These are phyloP conservation scores for Bolboschoenoplectus hybrid DNA, from an alignment of 202 grass and related monocot species.

Conservation along the genomic window DNA sequence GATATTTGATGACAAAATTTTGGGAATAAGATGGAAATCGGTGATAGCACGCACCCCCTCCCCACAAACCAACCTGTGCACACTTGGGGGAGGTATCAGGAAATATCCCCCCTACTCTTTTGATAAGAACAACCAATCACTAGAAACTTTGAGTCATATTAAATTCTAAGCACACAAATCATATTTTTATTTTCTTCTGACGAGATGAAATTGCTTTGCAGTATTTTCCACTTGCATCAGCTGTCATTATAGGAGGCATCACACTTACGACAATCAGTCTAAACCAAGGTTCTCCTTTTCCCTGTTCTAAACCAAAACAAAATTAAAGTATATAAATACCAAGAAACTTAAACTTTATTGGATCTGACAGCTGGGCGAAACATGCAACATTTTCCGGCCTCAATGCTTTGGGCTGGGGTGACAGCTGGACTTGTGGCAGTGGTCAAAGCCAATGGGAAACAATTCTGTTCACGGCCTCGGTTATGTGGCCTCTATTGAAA, in stretches of 20 bases:
- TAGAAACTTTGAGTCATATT: background rate
- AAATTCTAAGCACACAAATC: slow-evolving; percentile 24
- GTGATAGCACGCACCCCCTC: background rate
- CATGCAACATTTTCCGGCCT: slow-evolving; percentile 61
- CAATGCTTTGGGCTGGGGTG: slow-evolving; percentile 64
- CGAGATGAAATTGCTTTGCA: slow-evolving; percentile 48
- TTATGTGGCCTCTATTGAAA: slow-evolving; percentile 71
- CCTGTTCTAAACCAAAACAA: background rate
- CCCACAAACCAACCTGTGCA: background rate
- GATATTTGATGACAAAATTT: background rate
- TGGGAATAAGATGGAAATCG: background rate
- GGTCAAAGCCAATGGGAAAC: slow-evolving; percentile 97
- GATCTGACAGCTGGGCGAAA: slow-evolving; percentile 56
- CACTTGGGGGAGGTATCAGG: background rate
- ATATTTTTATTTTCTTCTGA: slow-evolving; percentile 34
- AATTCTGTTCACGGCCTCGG: slow-evolving; percentile 88
- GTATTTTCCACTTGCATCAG: slow-evolving; percentile 89
- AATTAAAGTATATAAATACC: slow-evolving; percentile 3
- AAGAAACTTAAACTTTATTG: slow-evolving; percentile 26
- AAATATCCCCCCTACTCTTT: background rate
- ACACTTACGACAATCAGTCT: slow-evolving; percentile 83
- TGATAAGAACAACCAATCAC: background rate
- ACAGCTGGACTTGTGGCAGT: slow-evolving; percentile 75
- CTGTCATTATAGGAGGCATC: slow-evolving; percentile 86
- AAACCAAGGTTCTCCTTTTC: slow-evolving; percentile 72